These are phyloP conservation scores for Cairneyella variabilis DNA, from an alignment of 495 filamentous ascomycete species.

Conservation along the genomic window DNA sequence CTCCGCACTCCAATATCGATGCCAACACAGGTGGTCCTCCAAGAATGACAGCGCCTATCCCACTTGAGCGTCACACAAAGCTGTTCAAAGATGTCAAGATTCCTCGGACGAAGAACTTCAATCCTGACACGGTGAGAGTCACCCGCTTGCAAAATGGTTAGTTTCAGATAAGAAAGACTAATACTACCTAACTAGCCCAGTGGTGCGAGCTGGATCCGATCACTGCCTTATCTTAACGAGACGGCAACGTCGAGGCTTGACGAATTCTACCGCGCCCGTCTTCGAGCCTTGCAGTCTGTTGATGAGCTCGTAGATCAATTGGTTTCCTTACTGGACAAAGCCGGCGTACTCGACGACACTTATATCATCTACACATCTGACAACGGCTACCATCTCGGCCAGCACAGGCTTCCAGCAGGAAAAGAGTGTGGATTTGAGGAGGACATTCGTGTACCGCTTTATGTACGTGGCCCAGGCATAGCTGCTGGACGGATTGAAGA, in stretches of 20 bases:
- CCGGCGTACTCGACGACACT: slow-evolving; percentile 53
- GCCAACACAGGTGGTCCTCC: slow-evolving; percentile 19
- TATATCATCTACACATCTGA: slow-evolving; percentile 65
- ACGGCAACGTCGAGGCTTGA: slow-evolving; percentile 56
- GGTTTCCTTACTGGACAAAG: slow-evolving; percentile 42
- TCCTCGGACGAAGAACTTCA: slow-evolving; percentile 43
- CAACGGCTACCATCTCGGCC: slow-evolving; percentile 67
- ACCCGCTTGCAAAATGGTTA: background rate
- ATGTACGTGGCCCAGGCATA: slow-evolving; percentile 53
- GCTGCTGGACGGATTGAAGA: slow-evolving; percentile 27
- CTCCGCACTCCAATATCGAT: slow-evolving; percentile 57
- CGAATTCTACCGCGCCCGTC: slow-evolving; percentile 56
- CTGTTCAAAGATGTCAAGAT: slow-evolving; percentile 41
- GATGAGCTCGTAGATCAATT: slow-evolving; percentile 60
- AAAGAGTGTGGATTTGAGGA: slow-evolving; percentile 63
- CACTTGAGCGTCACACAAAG: slow-evolving; percentile 33
- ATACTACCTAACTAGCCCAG: slow-evolving; percentile 28
- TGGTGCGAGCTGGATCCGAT: slow-evolving; percentile 54
- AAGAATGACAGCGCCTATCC: slow-evolving; percentile 44
- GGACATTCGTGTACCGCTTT: slow-evolving; percentile 61
- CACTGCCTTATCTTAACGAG: slow-evolving; percentile 48
- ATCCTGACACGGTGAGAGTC: slow-evolving; percentile 41
- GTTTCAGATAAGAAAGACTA: background rate
- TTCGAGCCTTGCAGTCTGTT: slow-evolving; percentile 56
- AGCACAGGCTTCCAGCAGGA: slow-evolving; percentile 61